A percentile compares a stretch with the other conserved stretches of the same genome.
phyloP scores from a whole-genome alignment of 306 rosid species.

The Prunus mongolica region DNA sequence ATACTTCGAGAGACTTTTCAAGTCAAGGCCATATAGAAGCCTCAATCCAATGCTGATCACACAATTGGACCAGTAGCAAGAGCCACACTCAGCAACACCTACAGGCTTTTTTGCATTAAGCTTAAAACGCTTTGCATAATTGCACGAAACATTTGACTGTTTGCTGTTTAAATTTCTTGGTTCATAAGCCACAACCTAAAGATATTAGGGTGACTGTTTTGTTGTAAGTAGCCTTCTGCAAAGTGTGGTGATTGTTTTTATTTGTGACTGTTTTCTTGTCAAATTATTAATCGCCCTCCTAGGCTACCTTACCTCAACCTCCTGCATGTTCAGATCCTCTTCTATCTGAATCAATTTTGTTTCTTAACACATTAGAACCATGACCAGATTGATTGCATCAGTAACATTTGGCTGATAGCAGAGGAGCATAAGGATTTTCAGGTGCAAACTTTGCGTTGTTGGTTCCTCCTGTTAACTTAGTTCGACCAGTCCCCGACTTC shows the following conservation, averaged over 20 bases:
- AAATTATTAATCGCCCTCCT: no score
- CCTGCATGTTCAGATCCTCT: no score
- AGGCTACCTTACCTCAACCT: no score
- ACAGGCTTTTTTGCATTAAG: not conserved
- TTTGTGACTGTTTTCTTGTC: no score
- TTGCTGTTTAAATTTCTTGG: no score
- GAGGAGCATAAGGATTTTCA: not conserved
- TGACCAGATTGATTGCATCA: not conserved
- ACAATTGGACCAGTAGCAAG: not conserved
- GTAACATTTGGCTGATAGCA: not conserved
- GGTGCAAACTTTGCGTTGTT: not conserved
- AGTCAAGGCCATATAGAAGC: not conserved
- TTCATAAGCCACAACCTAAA: no score
- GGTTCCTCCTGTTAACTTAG: not conserved
- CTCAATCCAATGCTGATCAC: not conserved
- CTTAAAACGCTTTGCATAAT: no score
- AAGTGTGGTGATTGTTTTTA: no score
- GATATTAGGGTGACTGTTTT: no score
- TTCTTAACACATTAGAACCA: not conserved
- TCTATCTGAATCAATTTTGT: no score
- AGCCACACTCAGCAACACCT: not conserved
- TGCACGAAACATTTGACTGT: no score
- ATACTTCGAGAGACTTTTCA: slow-evolving; percentile 23
- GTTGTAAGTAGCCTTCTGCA: no score
- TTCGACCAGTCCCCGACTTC: not conserved